Evolutionary conservation across 1,139 yeast genomes (phyloP).

Genomic region (Chernovozyma sophiae-reginae): DNA sequence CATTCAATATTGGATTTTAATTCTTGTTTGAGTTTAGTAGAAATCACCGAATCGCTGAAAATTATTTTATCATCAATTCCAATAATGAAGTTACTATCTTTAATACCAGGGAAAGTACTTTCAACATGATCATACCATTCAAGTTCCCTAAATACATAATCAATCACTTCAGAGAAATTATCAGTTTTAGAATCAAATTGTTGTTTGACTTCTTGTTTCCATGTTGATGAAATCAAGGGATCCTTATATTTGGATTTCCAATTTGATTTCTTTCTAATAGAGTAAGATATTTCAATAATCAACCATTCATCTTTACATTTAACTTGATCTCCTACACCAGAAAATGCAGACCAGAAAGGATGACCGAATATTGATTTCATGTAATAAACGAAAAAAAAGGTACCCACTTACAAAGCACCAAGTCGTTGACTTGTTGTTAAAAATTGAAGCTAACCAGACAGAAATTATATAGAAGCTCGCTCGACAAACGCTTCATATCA

Average conservation of each 20-base stretch:
- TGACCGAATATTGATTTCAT: constrained; percentile 3
- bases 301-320: constrained; percentile 23
- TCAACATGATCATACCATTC: constrained; percentile 24
- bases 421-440: too few relatives aligned
- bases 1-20: constrained; percentile 1
- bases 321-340: constrained; percentile 3
- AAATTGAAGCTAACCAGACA: too few relatives aligned
- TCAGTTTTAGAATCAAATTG: constrained; percentile 14
- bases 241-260: constrained; percentile 31
- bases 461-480: too few relatives aligned
- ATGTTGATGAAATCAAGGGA: constrained; percentile 21
- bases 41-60: constrained; percentile 7
- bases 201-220: constrained; percentile 25
- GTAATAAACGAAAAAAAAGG: too few relatives aligned
- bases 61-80: constrained; percentile 12
- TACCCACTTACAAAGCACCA: too few relatives aligned
- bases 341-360: constrained; percentile 6
- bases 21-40: not conserved
- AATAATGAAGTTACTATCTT: constrained; percentile 8
- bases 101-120: constrained; percentile 8
- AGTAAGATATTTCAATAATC: constrained; percentile 19
- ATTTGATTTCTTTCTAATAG: constrained; percentile 25
- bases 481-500: too few relatives aligned
- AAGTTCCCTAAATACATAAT: constrained; percentile 24
- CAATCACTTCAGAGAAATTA: constrained; percentile 26